phyloP scores from a whole-genome alignment of 2,329 filamentous ascomycete species.

The Aspergillus vadensis region DNA sequence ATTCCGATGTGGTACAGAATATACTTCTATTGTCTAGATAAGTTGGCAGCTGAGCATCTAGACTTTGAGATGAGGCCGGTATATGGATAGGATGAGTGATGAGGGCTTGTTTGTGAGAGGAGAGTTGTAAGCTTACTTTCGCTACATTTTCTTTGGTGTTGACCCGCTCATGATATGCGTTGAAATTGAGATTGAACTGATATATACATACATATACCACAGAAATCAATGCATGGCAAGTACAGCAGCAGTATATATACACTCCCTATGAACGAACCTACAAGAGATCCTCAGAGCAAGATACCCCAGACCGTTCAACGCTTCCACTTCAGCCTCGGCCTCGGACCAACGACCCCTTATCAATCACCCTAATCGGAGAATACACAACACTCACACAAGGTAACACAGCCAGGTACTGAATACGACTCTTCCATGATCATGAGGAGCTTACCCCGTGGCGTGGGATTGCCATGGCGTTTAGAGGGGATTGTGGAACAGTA shows the following conservation, averaged over 20 bases:
- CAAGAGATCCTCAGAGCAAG: neutral
- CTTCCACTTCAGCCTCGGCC: too few species aligned
- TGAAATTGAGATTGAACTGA: too few species aligned
- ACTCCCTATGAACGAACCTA: neutral
- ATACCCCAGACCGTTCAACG: neutral
- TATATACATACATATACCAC: too few species aligned
- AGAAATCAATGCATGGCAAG: too few species aligned
- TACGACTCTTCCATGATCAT: neutral
- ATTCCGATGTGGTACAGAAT: neutral
- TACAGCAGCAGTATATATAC: too few species aligned
- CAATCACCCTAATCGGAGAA: neutral
- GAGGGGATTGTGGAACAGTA: neutral
- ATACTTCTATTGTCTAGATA: neutral
- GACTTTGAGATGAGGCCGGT: neutral
- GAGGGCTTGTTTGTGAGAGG: neutral
- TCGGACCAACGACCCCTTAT: neutral
- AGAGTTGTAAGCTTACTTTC: neutral
- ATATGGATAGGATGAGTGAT: neutral
- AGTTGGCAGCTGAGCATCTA: neutral
- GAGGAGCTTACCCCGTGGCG: neutral
- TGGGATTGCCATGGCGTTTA: neutral
- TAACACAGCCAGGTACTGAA: slow-evolving; percentile 2
- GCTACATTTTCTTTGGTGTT: too few species aligned
- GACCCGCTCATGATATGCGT: too few species aligned
- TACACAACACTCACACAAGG: neutral